These are phyloP conservation scores for Penicillium atrosanguineum DNA, from an alignment of 495 filamentous ascomycete species.

Conservation along the genomic window DNA sequence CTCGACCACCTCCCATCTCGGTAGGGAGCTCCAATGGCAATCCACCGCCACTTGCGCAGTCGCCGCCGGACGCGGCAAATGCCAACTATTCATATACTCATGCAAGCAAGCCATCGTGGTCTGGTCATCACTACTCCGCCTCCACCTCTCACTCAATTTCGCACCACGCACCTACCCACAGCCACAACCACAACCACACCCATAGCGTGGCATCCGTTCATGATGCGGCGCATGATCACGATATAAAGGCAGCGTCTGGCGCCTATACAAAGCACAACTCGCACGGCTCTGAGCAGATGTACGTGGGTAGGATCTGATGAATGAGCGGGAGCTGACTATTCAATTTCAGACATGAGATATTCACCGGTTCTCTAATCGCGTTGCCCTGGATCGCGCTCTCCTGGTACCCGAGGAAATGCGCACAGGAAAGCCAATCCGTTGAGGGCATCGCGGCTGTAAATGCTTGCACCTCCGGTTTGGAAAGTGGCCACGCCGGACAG, in stretches of 20 bases:
- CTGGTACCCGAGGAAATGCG: conserved; percentile 38
- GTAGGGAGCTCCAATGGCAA: conserved; percentile 20
- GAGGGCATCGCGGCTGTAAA: conserved; percentile 1
- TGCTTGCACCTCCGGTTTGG: not conserved
- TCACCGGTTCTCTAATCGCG: conserved; percentile 30
- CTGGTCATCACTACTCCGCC: conserved; percentile 31
- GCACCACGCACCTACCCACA: conserved; percentile 12
- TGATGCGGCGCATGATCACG: conserved; percentile 8
- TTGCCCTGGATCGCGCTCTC: conserved; percentile 43
- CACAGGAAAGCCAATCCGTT: conserved; percentile 4
- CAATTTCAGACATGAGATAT: conserved; percentile 28
- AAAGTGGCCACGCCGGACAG: conserved; percentile 10
- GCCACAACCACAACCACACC: conserved; percentile 15
- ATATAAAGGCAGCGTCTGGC: conserved; percentile 1
- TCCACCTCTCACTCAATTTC: conserved; percentile 26
- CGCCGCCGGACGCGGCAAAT: conserved; percentile 17
- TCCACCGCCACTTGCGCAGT: conserved; percentile 15
- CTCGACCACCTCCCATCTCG: conserved; percentile 31
- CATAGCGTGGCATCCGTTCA: conserved; percentile 11
- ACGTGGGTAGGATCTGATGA: conserved; percentile 5
- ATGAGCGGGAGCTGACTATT: conserved; percentile 12
- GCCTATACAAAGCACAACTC: conserved; percentile 1
- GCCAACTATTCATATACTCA: conserved; percentile 23
- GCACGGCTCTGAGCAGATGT: conserved; percentile 11
- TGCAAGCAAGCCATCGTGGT: conserved; percentile 14